Percentiles rank a stretch among this genome's conserved stretches.
phyloP scores from a whole-genome alignment of 2,329 filamentous ascomycete genomes.

The Helotiales sp. region DNA sequence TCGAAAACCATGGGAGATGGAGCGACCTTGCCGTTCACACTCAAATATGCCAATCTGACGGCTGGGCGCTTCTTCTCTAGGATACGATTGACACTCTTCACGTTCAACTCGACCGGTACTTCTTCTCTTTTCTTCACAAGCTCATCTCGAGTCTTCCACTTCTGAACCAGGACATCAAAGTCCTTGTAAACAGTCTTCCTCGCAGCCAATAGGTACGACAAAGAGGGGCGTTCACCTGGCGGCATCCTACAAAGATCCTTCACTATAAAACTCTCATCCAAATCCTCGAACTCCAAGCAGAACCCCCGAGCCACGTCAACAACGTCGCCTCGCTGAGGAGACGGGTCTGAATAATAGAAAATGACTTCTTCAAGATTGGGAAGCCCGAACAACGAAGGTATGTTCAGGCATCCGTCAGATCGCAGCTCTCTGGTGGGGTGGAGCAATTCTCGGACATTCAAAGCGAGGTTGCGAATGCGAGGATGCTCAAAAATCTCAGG shows the following conservation, averaged over 20 bases:
- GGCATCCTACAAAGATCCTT: neutral
- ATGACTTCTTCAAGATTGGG: neutral
- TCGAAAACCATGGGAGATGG: too few relatives aligned
- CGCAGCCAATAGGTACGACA: conserved; percentile 2
- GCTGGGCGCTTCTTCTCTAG: neutral
- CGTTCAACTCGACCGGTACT: neutral
- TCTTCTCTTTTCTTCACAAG: neutral
- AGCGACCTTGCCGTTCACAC: neutral
- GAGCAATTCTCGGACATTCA: neutral
- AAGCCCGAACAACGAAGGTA: neutral
- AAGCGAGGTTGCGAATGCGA: neutral
- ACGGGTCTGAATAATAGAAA: neutral
- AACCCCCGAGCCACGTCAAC: neutral
- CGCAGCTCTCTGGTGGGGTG: neutral
- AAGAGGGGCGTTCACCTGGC: neutral
- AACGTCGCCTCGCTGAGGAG: neutral
- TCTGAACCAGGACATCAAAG: neutral
- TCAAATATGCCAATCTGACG: neutral
- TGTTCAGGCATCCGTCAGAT: neutral
- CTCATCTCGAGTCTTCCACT: neutral
- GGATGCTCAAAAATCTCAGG: neutral
- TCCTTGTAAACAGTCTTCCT: conserved; percentile 7
- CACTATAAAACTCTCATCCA: neutral
- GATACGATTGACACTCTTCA: neutral
- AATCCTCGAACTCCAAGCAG: neutral